These are phyloP conservation scores for barley (Hordeum vulgare) DNA, from an alignment of 176 grass and related monocot species.

Conservation along the genomic window DNA sequence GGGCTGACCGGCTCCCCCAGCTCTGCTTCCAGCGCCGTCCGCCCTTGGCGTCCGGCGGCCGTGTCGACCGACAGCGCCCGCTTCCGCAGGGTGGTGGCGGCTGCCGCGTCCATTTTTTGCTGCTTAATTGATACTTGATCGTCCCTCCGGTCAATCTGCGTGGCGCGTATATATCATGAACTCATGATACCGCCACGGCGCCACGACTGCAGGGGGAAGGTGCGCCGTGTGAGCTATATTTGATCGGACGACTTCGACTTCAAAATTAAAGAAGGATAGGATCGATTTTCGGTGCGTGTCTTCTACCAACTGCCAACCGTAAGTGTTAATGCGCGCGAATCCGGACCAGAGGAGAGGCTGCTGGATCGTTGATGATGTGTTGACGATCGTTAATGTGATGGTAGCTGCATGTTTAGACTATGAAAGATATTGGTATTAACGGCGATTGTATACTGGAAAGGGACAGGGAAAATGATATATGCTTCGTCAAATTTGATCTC, in stretches of 20 bases:
- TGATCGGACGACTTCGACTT: background rate
- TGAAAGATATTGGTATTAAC: background rate
- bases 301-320: background rate
- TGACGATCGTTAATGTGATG: too few species aligned
- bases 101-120: background rate
- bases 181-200: background rate
- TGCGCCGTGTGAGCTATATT: background rate
- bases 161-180: background rate
- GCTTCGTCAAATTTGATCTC: background rate
- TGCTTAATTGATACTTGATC: background rate
- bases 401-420: background rate
- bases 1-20: slow-evolving; percentile 55
- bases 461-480: background rate
- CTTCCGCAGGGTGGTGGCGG: slow-evolving; percentile 16
- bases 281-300: background rate
- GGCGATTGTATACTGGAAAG: background rate
- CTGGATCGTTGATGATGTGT: background rate
- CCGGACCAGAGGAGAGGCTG: background rate
- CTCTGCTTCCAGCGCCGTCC: background rate
- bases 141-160: background rate
- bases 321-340: background rate
- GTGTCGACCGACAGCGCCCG: slow-evolving; percentile 15
- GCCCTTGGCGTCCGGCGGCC: background rate
- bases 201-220: too few species aligned
- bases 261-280: background rate